Base-by-base conservation (phyloP, 2,329 filamentous ascomycete genomes). In the Aspergillus versicolor region DNA sequence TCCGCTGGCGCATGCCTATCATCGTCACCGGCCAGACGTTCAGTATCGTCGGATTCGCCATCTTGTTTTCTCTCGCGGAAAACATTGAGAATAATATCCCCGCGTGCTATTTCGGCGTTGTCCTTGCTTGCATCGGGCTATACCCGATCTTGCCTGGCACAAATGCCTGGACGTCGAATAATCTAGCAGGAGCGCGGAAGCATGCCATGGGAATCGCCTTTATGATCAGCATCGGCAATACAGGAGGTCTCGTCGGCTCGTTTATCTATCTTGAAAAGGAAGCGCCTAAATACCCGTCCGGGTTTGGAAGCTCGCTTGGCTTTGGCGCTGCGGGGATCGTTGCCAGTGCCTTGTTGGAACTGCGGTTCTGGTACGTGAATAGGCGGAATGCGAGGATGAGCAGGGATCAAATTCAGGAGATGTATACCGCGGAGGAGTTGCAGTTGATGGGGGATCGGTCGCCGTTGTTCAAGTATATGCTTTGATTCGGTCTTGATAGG, bases 141-240 rank as follows among this genome's bases (percentile, higher is more conserved):
- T 79, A 79, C 49, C 76, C 76, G 0, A 77, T 77, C 46, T 69
- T 74, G 2, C 76, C 77, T 0, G 76, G 69, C 2, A 70, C 71
- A 22, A 77, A 74, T 34, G 70, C 75, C 0, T 80, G 77, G 77
- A 77, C 71, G n/a, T 68, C 75, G 0, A 70, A 68, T 54, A 80
- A 79, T 52, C 67, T 73, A 0, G 70, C 75, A 0, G 67, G 70
- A 3, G 69, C 77, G 0, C 67, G 68, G 0, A 78, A 76, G 46
- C 69, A 77, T 13, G 75, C 75, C 5, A 73, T 79, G 37, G 73
- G 74, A 1, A 73, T 79, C 7, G 76, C 71, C 9, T 63, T 74
- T 21, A 32, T 34, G 21, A 47, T 47, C 4, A 15, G 24, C 3
- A 12, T 47, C 2, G 77, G 77, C 1, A 77, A 77, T 52, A 66